Evolutionary conservation across 192 early-diverging fungal genomes (phyloP).

Genomic region (Coemansia nantahalensis): DNA sequence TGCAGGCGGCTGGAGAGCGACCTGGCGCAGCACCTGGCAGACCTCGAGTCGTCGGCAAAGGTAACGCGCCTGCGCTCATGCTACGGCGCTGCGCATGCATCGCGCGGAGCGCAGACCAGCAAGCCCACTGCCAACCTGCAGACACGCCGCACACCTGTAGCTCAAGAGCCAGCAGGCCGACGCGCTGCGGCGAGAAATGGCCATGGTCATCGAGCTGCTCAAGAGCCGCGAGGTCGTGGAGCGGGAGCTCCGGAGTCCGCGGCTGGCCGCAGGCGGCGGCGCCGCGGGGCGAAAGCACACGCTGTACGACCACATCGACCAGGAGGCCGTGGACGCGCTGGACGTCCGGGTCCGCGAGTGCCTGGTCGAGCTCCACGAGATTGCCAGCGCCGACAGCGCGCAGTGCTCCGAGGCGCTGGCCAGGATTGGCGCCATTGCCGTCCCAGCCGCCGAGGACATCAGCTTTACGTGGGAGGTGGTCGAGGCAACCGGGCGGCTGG

Average conservation of each 20-base stretch:
- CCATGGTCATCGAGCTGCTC: slow-evolving; percentile 42
- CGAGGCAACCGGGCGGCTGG: slow-evolving; percentile 20
- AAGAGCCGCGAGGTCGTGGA: slow-evolving; percentile 45
- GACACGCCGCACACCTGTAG: slow-evolving; percentile 10
- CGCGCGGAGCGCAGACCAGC: too few species aligned
- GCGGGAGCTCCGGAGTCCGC: slow-evolving; percentile 37
- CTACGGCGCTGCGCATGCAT: too few species aligned
- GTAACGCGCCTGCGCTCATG: too few species aligned
- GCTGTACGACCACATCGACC: slow-evolving; percentile 54
- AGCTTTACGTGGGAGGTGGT: slow-evolving; percentile 48
- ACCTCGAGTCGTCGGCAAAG: slow-evolving; percentile 19
- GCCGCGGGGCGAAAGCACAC: slow-evolving; percentile 23
- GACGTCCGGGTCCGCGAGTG: slow-evolving; percentile 15
- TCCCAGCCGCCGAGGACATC: slow-evolving; percentile 41
- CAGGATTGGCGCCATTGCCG: slow-evolving; percentile 9
- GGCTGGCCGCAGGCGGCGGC: background rate
- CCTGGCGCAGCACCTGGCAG: slow-evolving; percentile 20
- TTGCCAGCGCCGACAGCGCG: slow-evolving; percentile 13
- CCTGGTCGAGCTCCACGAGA: slow-evolving; percentile 14
- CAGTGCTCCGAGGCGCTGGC: slow-evolving; percentile 13
- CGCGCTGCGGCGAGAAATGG: slow-evolving; percentile 39
- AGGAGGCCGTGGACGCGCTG: slow-evolving; percentile 34
- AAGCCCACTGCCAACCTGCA: too few species aligned
- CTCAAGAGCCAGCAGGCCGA: slow-evolving; percentile 24
- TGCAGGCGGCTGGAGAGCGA: slow-evolving; percentile 20